phyloP scores from a whole-genome alignment of 1,284 basidiomycete genomes.

The Microbotryomycetes sp. region DNA sequence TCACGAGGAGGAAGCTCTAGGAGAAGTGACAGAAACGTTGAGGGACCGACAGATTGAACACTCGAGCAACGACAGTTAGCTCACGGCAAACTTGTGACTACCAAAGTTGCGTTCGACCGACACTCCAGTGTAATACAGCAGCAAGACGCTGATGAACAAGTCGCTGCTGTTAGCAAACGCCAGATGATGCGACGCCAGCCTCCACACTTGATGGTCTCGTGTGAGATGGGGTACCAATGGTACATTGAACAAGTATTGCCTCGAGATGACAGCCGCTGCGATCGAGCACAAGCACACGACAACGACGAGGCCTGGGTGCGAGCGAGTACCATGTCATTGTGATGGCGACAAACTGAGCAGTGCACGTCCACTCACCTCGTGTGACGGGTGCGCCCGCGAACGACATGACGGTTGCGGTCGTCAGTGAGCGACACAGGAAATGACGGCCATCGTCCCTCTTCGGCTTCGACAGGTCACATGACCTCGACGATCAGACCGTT shows the following conservation, averaged over 20 bases:
- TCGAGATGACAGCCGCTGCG: conserved; percentile 52
- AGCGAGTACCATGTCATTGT: background rate
- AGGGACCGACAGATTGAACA: background rate
- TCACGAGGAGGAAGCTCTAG: conserved; percentile 68
- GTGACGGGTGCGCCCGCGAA: conserved; percentile 60
- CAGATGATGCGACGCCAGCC: conserved; percentile 65
- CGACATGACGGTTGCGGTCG: too few species aligned
- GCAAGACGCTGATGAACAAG: conserved; percentile 65
- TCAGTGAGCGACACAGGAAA: too few species aligned
- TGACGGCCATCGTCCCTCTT: too few species aligned
- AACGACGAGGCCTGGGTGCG: conserved; percentile 62
- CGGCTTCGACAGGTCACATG: background rate
- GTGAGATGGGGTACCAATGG: conserved; percentile 50
- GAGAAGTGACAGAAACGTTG: background rate
- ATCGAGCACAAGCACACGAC: conserved; percentile 62
- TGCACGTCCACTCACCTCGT: conserved; percentile 53
- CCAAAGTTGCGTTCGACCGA: conserved; percentile 80
- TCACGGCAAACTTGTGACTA: conserved; percentile 76
- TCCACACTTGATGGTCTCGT: conserved; percentile 63
- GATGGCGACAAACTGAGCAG: background rate
- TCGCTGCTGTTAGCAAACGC: conserved; percentile 79
- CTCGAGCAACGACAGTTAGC: conserved; percentile 38
- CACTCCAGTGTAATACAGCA: conserved; percentile 66
- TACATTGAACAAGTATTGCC: conserved; percentile 70
- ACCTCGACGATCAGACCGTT: conserved; percentile 17